Conservation (phyloP, 2,329 filamentous ascomycete genomes). For the Periconia sp. region DNA sequence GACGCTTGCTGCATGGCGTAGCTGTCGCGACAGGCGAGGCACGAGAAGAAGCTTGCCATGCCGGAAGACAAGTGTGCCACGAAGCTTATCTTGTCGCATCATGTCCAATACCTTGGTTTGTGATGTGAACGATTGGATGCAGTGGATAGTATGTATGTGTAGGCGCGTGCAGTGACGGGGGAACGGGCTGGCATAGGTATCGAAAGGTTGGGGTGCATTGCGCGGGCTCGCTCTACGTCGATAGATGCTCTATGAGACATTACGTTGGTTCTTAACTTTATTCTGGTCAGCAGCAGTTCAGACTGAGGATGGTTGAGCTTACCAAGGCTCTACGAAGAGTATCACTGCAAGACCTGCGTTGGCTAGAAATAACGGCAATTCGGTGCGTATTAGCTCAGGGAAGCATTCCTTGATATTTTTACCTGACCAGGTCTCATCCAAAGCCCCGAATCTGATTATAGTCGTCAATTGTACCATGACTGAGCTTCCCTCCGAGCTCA, state of each 20-base stretch:
- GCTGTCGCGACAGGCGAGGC: constrained; percentile 9
- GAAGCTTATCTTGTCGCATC: constrained; percentile 16
- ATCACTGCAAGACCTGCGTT: not conserved
- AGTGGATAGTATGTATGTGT: not conserved
- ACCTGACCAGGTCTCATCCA: not conserved
- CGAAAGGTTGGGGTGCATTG: not conserved
- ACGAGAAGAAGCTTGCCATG: constrained; percentile 4
- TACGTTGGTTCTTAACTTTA: no score
- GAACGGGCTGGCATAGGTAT: not conserved
- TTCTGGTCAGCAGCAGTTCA: no score
- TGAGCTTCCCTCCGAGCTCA: not conserved
- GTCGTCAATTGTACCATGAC: not conserved
- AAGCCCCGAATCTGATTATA: not conserved
- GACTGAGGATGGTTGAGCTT: no score
- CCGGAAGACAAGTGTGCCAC: constrained; percentile 7
- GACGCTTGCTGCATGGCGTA: constrained; percentile 17
- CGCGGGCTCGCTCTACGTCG: not conserved
- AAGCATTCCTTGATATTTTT: no score
- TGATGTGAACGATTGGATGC: not conserved
- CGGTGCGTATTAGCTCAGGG: not conserved
- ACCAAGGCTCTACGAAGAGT: no score
- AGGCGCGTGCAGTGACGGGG: not conserved
- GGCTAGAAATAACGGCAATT: not conserved
- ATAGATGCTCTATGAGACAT: not conserved
- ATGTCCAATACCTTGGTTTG: not conserved